Evolutionary conservation across 306 rosid genomes (phyloP), one percentile per base, ranked within the genome.

Genomic region (Spatholobus suberectus): DNA sequence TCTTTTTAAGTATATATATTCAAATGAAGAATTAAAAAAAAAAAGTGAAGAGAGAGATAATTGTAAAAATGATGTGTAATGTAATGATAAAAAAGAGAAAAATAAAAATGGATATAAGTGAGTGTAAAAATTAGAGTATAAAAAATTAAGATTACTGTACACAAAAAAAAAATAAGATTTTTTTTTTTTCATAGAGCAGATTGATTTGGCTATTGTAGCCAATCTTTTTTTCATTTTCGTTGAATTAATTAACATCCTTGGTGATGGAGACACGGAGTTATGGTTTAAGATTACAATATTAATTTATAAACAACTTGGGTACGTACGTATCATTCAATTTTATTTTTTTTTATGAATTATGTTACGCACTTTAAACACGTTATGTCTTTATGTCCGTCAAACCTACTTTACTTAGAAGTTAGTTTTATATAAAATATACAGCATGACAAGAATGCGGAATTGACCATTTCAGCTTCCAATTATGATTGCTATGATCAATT

Each of bases 381-480:
- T 66, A 20, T 4, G 12, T 29, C 37, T 58, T 61, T 18, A 32
- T 27, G 2, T 46, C 23, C 35, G 20, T 63, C 63, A 63, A 63
- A 77, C 24, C 2, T 65, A 44, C 82, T 18, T 77, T 23, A 77
- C 34, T 63, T 62, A 1, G 73, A 46, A 46, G 51, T 34, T 65
- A 4, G 32, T 44, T 13, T 65, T 5, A 10, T 40, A 68, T 68
- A 52, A 69, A 68, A 4, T 38, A 41, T 38, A 7, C 13, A 21
- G 8, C 41, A 37, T 78, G 41, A 17, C 76, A 37, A 67, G 5
- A 51, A 23, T 10, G 57, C 40, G 75, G 44, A 24, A 26, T 79
- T 70, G 77, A 79, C 83, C 58, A 70, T 69, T 79, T 70, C 70
- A 69, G 34, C 44, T 24, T 57, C 49, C 37, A 43, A 27, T n/a